These are phyloP conservation scores for Heliophila coronopifolia DNA, from an alignment of 441 rosid genomes.

Conservation along the genomic window DNA sequence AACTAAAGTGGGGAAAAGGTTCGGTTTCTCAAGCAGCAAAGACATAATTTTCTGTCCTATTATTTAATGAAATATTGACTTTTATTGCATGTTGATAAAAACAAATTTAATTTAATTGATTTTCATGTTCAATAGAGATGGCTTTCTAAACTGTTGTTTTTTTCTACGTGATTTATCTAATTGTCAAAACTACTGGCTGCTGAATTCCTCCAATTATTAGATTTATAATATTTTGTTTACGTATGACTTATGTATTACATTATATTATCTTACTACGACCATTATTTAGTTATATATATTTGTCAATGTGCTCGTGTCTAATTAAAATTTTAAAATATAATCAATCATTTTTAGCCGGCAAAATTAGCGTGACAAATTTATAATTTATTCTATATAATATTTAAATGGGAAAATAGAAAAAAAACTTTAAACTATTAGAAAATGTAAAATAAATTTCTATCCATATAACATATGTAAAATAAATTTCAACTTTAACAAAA, in stretches of 20 bases:
- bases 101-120: background rate
- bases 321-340: background rate
- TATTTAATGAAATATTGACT: conserved; percentile 18
- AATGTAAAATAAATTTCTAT: too few species aligned
- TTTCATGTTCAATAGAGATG: conserved; percentile 27
- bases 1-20: conserved; percentile 21
- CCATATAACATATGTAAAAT: too few species aligned
- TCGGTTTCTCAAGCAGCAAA: conserved; percentile 20
- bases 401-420: too few species aligned
- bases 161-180: conserved; percentile 13
- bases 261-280: background rate
- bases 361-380: background rate
- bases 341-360: background rate
- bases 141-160: too few species aligned
- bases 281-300: background rate
- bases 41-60: background rate
- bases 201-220: conserved; percentile 3
- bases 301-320: conserved; percentile 1
- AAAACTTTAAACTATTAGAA: too few species aligned
- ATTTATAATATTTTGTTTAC: background rate
- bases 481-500: too few species aligned
- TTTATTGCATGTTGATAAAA: conserved; percentile 10
- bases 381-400: too few species aligned
- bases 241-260: background rate
- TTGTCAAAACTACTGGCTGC: conserved; percentile 27